Conservation (phyloP, 2,329 filamentous ascomycete genomes). For the Shiraia sp. region DNA sequence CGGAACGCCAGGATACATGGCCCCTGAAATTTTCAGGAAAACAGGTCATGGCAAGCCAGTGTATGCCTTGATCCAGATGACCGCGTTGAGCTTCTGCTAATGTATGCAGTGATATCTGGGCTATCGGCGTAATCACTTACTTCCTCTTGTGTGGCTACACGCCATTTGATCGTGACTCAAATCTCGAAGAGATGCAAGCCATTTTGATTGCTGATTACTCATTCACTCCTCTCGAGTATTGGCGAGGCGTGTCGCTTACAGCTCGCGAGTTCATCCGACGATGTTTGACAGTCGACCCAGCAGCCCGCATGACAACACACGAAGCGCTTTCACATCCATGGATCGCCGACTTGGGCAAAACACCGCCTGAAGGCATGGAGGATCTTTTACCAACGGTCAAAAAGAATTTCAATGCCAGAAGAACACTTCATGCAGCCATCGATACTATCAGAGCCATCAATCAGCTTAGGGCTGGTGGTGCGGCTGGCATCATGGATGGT, state of each 20-base stretch:
- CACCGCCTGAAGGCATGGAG: constrained; percentile 44
- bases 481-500: constrained; percentile 64
- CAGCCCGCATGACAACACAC: constrained; percentile 87
- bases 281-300: constrained; percentile 89
- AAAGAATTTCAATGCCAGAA: constrained; percentile 71
- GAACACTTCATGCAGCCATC: constrained; percentile 68
- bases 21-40: constrained; percentile 99
- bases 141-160: constrained; percentile 98
- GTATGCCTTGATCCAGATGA: constrained; percentile 45
- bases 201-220: constrained; percentile 96
- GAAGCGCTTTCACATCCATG: constrained; percentile 69
- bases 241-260: constrained; percentile 84
- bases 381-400: constrained; percentile 68
- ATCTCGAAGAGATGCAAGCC: constrained; percentile 99
- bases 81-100: constrained; percentile 9
- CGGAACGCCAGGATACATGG: constrained; percentile 98
- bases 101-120: constrained; percentile 78
- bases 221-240: constrained; percentile 94
- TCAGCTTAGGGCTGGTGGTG: constrained; percentile 64
- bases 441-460: constrained; percentile 71
- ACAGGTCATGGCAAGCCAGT: constrained; percentile 97
- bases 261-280: constrained; percentile 89
- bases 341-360: constrained; percentile 61
- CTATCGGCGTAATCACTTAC: constrained; percentile 97
- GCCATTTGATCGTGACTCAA: constrained; percentile 94